Evolutionary conservation across 768 basidiomycete species (phyloP).

Genomic region (Russula abietina): DNA sequence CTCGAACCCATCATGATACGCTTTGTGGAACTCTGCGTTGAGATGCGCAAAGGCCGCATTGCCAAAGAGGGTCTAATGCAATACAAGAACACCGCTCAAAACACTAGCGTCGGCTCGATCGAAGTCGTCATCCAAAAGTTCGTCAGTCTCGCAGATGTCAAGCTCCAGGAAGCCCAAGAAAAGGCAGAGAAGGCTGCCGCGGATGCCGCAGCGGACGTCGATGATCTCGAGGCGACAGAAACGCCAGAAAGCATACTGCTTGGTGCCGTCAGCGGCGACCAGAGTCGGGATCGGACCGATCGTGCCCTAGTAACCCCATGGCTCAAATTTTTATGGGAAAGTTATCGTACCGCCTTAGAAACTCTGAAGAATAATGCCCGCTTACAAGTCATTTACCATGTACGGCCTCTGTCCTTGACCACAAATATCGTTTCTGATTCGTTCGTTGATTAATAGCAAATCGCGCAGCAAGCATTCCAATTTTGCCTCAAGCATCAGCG

Average conservation of each 20-base stretch:
- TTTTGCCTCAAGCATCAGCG: slow-evolving; percentile 92
- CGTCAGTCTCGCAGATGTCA: slow-evolving; percentile 71
- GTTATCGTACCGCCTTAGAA: slow-evolving; percentile 91
- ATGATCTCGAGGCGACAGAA: slow-evolving; percentile 93
- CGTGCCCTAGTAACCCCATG: slow-evolving; percentile 92
- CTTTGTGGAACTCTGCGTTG: slow-evolving; percentile 94
- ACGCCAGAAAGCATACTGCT: slow-evolving; percentile 90
- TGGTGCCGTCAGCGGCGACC: slow-evolving; percentile 83
- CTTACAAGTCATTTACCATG: slow-evolving; percentile 91
- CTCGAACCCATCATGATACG: slow-evolving; percentile 95
- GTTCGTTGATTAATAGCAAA: slow-evolving; percentile 51
- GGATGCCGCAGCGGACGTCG: slow-evolving; percentile 63
- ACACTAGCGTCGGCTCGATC: slow-evolving; percentile 83
- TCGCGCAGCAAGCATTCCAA: slow-evolving; percentile 95
- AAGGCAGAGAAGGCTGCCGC: slow-evolving; percentile 71
- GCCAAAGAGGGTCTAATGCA: slow-evolving; percentile 96
- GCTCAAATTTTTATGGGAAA: slow-evolving; percentile 99
- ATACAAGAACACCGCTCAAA: slow-evolving; percentile 97
- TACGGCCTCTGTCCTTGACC: slow-evolving; percentile 31
- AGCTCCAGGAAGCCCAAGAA: slow-evolving; percentile 81
- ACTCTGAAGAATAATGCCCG: slow-evolving; percentile 94
- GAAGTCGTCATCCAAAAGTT: slow-evolving; percentile 87
- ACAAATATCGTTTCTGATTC: not conserved
- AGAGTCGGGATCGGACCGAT: slow-evolving; percentile 92
- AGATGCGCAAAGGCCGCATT: slow-evolving; percentile 87